Percentiles rank a stretch among this genome's conserved stretches.
Conservation (phyloP, 495 filamentous ascomycete genomes). For the Podospora conica region DNA sequence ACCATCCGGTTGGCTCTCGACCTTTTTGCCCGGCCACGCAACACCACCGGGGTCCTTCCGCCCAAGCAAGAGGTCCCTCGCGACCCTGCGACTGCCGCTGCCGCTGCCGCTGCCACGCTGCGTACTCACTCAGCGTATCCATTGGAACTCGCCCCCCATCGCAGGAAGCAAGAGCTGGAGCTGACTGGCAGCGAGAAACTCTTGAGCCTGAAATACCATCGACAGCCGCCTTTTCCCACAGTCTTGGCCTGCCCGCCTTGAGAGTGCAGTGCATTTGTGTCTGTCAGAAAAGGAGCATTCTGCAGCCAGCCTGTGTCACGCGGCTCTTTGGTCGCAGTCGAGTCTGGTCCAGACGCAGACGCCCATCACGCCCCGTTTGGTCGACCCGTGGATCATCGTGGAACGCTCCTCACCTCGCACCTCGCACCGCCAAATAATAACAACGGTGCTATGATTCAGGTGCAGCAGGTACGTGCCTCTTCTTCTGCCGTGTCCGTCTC, state of each 20-base stretch:
- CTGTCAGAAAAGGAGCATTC: too few species aligned
- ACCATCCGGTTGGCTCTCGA: constrained; percentile 4
- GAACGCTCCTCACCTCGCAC: constrained; percentile 1
- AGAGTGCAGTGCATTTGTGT: too few species aligned
- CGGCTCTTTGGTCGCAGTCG: constrained; percentile 1
- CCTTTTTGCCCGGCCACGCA: constrained; percentile 4
- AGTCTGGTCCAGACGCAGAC: neutral
- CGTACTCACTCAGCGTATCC: neutral
- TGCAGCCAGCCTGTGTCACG: neutral
- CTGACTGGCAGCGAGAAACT: constrained; percentile 1
- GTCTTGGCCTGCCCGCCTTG: neutral
- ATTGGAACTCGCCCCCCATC: too few species aligned
- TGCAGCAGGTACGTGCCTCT: constrained; percentile 27
- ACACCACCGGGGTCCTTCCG: neutral
- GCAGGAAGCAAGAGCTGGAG: neutral
- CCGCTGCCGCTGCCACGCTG: neutral
- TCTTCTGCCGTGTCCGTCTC: constrained; percentile 14
- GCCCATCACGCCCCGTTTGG: neutral
- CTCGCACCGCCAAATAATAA: constrained; percentile 19
- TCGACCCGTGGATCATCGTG: neutral
- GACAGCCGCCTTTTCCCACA: too few species aligned
- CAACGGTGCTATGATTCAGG: constrained; percentile 27
- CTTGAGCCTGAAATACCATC: constrained; percentile 11
- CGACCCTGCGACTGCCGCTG: too few species aligned
- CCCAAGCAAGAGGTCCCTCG: neutral